Evolutionary conservation across 352 stramenopile genomes (phyloP), one percentile per base, ranked within the genome.

Genomic region (Pythium insidiosum): DNA sequence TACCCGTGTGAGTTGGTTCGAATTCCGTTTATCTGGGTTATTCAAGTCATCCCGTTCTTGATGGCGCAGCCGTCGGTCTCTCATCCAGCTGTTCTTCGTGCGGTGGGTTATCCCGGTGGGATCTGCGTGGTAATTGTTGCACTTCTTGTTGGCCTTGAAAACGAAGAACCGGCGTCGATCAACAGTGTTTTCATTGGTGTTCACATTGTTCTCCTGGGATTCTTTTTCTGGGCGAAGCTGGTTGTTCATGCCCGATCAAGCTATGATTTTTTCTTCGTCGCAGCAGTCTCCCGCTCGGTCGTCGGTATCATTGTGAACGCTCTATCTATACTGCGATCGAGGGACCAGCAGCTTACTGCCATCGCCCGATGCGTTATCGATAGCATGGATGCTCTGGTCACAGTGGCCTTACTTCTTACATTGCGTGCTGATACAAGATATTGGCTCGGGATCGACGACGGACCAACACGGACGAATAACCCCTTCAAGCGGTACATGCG

Each of bases 1-100:
- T 85, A 83, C 26, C 78, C 75, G 18, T 90, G 78, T 43, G 76
- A 68, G 43, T 16, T 86, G 0, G 47, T 66, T 1, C 63, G 52
- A 11, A 61, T 88, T 22, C 78, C 78, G 11, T 78, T 71, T 18
- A 58, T 80, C 9, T 90, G 81, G 81, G 68, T 85, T 16, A 45
- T 90, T 29, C 78, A 90, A 43, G 43, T 94, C 5, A 38, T 94
- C 19, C 81, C 81, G 1, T 81, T 91, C 56, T 73, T 94, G 18
- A 94, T 94, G 81, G 68, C 83, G 15, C 81, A 94, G 47, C 80
- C 73, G 36, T 88, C 73, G 19, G 69, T 94, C 33, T 91, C 81
- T 0, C 61, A 81, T 26, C 65, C 84, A 58, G 81, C 81, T 6
- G 76, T 91, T 2, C 50, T 67, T 12, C 81, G 81, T 18, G 68